These are phyloP conservation scores for Persicaria tinctoria DNA, from an alignment of 148 eudicot species.

Conservation along the genomic window DNA sequence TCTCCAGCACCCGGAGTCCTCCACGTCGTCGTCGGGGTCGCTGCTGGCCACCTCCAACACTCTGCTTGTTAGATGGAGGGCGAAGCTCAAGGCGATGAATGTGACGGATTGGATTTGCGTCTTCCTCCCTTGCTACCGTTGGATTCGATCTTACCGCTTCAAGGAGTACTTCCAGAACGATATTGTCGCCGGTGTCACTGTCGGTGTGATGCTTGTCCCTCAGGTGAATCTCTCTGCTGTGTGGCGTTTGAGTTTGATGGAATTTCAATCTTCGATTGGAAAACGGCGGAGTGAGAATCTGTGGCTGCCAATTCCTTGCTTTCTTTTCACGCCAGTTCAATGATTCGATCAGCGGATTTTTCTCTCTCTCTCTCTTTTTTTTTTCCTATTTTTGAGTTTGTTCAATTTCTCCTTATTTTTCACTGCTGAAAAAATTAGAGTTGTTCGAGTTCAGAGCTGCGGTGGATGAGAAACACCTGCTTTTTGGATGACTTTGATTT, in stretches of 20 bases:
- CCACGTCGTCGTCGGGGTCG: constrained; percentile 29
- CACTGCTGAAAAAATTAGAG: neutral
- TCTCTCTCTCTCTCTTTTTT: neutral
- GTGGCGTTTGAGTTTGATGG: neutral
- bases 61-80: constrained; percentile 30
- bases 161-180: constrained; percentile 64
- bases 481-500: neutral
- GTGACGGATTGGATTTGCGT: constrained; percentile 58
- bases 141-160: constrained; percentile 61
- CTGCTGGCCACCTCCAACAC: constrained; percentile 24
- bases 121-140: constrained; percentile 77
- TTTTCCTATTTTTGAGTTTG: neutral
- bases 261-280: neutral
- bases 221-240: constrained; percentile 42
- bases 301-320: neutral
- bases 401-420: neutral
- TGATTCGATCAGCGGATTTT: neutral
- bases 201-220: constrained; percentile 97
- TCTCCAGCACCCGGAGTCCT: constrained; percentile 37
- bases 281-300: neutral
- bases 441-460: neutral
- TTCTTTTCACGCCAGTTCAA: neutral
- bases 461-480: neutral
- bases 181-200: constrained; percentile 80
- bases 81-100: constrained; percentile 58